These are phyloP conservation scores for Rhododendron mucronatum DNA, from an alignment of 148 eudicot genomes.

Conservation along the genomic window DNA sequence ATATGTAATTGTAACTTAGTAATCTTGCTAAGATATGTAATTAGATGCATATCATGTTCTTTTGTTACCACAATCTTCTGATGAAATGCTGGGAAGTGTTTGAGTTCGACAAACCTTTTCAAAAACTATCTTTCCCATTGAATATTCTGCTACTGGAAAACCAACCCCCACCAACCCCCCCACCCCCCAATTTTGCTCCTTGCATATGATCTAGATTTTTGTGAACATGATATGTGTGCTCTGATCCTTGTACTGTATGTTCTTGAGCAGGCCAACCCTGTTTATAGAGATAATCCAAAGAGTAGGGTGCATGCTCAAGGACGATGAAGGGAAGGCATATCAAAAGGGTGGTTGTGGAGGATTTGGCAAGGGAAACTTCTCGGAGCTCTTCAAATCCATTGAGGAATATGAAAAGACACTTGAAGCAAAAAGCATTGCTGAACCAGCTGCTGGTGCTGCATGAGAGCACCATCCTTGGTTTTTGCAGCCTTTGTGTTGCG, in stretches of 20 bases:
- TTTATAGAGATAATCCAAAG: constrained; percentile 93
- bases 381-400: constrained; percentile 91
- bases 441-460: constrained; percentile 22
- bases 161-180: too few relatives aligned
- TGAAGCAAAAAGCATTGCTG: constrained; percentile 45
- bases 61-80: neutral
- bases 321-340: constrained; percentile 55
- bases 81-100: neutral
- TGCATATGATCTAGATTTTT: neutral
- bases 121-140: neutral
- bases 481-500: neutral
- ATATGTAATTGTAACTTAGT: neutral
- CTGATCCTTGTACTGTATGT: neutral
- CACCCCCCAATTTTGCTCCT: neutral
- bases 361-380: constrained; percentile 96
- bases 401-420: constrained; percentile 97
- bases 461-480: constrained; percentile 10
- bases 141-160: neutral
- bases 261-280: constrained; percentile 73
- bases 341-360: constrained; percentile 98
- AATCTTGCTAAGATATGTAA: neutral
- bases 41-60: neutral
- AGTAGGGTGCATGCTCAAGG: constrained; percentile 84
- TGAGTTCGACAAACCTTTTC: neutral
- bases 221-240: neutral